These are phyloP conservation scores for Ceratobasidium theobromae DNA, from an alignment of 1,284 basidiomycete species.

Conservation along the genomic window DNA sequence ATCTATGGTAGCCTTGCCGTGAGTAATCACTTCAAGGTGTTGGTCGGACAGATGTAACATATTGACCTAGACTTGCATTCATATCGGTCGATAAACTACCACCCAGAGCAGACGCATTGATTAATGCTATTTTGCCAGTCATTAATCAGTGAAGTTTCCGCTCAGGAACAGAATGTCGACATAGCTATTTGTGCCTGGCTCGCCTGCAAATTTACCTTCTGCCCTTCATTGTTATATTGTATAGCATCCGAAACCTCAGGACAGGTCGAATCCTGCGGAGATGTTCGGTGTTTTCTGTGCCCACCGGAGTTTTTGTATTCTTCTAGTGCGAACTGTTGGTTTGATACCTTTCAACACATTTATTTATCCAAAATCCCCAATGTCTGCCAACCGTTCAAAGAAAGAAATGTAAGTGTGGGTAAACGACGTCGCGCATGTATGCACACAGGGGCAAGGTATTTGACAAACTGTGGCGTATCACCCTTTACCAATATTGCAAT, in stretches of 20 bases:
- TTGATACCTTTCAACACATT: constrained; percentile 23
- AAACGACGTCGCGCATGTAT: no score
- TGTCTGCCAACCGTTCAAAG: not conserved
- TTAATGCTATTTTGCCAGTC: not conserved
- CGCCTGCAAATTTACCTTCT: not conserved
- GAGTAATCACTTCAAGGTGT: not conserved
- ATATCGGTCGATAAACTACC: not conserved
- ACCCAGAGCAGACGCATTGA: constrained; percentile 18
- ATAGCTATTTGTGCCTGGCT: not conserved
- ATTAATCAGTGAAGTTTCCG: not conserved
- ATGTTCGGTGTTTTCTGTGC: constrained; percentile 4
- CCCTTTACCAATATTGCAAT: no score
- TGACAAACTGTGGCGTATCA: no score
- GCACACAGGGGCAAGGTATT: no score
- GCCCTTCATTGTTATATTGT: constrained; percentile 11
- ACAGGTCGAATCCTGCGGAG: constrained; percentile 18
- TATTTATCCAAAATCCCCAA: constrained; percentile 24
- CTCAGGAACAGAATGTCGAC: constrained; percentile 2
- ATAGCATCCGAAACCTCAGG: constrained; percentile 18
- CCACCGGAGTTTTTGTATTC: constrained; percentile 7
- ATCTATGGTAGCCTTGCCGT: constrained; percentile 14
- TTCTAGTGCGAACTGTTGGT: constrained; percentile 24
- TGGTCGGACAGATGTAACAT: constrained; percentile 1
- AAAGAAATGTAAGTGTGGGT: no score
- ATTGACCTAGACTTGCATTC: constrained; percentile 25